Evolutionary conservation across 1,284 basidiomycete species (phyloP).

Genomic region (Inonotus obliquus): DNA sequence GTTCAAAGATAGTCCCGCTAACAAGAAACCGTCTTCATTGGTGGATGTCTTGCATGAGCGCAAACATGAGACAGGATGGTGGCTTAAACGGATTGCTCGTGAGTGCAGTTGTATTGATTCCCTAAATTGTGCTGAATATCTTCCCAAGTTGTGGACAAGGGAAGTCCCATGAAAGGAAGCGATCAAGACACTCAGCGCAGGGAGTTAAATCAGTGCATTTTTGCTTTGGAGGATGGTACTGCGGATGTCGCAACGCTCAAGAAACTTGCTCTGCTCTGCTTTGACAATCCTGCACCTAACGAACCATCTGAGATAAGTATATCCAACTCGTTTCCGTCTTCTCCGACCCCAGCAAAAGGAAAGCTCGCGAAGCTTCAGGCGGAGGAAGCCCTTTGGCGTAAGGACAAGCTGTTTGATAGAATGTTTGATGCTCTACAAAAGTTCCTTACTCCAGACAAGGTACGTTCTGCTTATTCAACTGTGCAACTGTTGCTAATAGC

Average conservation of each 20-base stretch:
- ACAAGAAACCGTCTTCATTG: slow-evolving; percentile 48
- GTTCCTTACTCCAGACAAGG: slow-evolving; percentile 55
- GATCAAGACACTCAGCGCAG: slow-evolving; percentile 36
- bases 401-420: slow-evolving; percentile 58
- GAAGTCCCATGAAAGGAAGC: slow-evolving; percentile 36
- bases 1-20: slow-evolving; percentile 70
- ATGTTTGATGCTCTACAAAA: slow-evolving; percentile 58
- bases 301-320: slow-evolving; percentile 32
- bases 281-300: slow-evolving; percentile 44
- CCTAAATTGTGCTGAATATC: background rate
- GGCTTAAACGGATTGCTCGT: slow-evolving; percentile 68
- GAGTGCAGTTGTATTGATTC: slow-evolving; percentile 28
- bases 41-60: slow-evolving; percentile 58
- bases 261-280: slow-evolving; percentile 57
- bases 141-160: slow-evolving; percentile 45
- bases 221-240: slow-evolving; percentile 46
- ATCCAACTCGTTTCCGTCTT: slow-evolving; percentile 37
- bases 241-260: slow-evolving; percentile 50
- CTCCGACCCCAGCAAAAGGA: slow-evolving; percentile 45
- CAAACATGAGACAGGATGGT: slow-evolving; percentile 70
- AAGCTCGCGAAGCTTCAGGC: slow-evolving; percentile 36
- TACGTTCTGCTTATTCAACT: slow-evolving; percentile 28
- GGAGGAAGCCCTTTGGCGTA: slow-evolving; percentile 59
- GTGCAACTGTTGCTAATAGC: slow-evolving; percentile 5
- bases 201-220: slow-evolving; percentile 50